Evolutionary conservation across 2,329 filamentous ascomycete genomes (phyloP), one percentile per base, ranked within the genome.

Genomic region (Pseudogymnoascus sp.): DNA sequence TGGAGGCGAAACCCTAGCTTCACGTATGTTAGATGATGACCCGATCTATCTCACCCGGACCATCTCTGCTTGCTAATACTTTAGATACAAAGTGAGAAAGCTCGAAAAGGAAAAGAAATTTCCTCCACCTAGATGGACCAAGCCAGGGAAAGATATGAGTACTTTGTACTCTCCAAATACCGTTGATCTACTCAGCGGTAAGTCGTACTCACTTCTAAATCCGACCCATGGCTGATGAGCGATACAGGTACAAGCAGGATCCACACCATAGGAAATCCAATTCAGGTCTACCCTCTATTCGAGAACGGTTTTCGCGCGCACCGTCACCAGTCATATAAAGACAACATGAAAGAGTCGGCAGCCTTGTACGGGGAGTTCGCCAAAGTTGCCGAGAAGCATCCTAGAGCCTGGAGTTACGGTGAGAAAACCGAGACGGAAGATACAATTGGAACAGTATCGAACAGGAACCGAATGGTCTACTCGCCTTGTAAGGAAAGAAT

Each of bases 281-380:
- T 88, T 11, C 86, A 89, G 35, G 76, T 89, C 0, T 89, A 89
- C 67, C 85, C 86, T 0, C 69, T 89, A 0, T 89, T 87, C 67
- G 86, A 89, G 66, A 87, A 86, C 65, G 83, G 74, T 0, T 85
- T 86, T 62, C 78, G 85, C 33, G 84, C 83, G 0, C 75, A 83
- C 65, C 76, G 78, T 1, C 70, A 74, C 1, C 86, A 89, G 68
- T 78, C 80, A 1, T 71, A 82, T 0, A 61, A 71, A 21, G 78
- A 82, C 3, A 89, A 88, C 61, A 76, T 83, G 62, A 67, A 75
- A 6, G 86, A 89, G 68, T 87, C 83, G 0, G 80, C 83, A 0
- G 70, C 75, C 11, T 69, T 89, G 21, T 89, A 89, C 68, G 82
- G 80, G 0, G 76, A 81, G 0, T 89, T 88, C 67, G 82, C 83